phyloP scores from a whole-genome alignment of 257 asterid genomes.

The Marsdenia floribunda region DNA sequence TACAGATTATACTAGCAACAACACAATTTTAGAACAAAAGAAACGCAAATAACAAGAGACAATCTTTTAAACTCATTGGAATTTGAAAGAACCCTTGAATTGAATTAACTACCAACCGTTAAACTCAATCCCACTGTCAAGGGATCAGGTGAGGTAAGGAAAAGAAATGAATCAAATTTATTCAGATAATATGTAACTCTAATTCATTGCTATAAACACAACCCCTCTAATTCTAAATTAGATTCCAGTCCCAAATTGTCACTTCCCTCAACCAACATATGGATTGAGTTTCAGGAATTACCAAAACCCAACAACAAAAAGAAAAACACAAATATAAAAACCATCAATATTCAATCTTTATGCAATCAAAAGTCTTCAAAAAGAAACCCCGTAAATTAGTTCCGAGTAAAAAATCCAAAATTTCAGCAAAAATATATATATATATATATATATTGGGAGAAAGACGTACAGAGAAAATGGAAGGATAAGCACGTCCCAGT shows the following conservation, averaged over 20 bases:
- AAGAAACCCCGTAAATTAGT: background rate
- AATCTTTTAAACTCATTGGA: background rate
- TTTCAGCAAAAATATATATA: background rate
- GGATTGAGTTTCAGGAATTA: background rate
- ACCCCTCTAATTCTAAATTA: background rate
- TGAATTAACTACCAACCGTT: background rate
- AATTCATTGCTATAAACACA: background rate
- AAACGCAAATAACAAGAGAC: background rate
- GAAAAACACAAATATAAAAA: background rate
- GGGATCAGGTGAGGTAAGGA: background rate
- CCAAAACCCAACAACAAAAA: background rate
- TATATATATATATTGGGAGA: constrained; percentile 9
- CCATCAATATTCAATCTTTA: background rate
- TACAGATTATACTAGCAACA: background rate
- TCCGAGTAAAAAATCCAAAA: background rate
- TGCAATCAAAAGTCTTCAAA: background rate
- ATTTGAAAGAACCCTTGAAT: background rate
- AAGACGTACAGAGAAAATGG: constrained; percentile 36
- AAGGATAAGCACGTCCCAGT: constrained; percentile 28
- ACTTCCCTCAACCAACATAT: background rate
- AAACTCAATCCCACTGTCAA: background rate
- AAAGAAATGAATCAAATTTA: constrained; percentile 6
- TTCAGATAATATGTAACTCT: background rate
- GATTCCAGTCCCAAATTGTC: background rate
- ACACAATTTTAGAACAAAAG: background rate